Evolutionary conservation across 352 stramenopile species (phyloP).

Genomic region (Globisporangium sylvaticum): DNA sequence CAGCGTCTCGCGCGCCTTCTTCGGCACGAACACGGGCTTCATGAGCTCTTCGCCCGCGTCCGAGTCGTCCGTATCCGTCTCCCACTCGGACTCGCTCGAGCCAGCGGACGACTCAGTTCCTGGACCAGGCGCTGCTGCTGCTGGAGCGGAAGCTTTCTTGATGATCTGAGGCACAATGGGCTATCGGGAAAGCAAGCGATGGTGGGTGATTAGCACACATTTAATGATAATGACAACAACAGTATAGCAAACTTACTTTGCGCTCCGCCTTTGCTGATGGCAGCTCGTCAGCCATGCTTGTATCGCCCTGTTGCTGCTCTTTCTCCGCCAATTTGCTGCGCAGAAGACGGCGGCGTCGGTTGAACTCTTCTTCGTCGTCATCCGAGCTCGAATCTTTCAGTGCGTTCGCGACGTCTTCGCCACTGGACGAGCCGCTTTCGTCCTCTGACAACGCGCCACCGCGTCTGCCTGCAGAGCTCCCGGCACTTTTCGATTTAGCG

Average conservation of each 20-base stretch:
- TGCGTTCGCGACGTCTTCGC: slow-evolving; percentile 38
- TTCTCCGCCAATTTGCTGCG: slow-evolving; percentile 54
- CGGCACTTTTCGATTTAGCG: slow-evolving; percentile 3
- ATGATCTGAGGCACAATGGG: slow-evolving; percentile 35
- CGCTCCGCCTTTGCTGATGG: not conserved
- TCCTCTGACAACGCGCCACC: slow-evolving; percentile 4
- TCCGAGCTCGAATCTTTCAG: slow-evolving; percentile 77
- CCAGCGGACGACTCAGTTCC: slow-evolving; percentile 38
- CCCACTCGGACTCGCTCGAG: slow-evolving; percentile 64
- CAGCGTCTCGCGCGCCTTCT: slow-evolving; percentile 83
- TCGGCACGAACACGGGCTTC: slow-evolving; percentile 91
- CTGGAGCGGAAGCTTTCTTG: slow-evolving; percentile 17
- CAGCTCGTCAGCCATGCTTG: not conserved
- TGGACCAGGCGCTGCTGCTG: not conserved
- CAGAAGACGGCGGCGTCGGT: slow-evolving; percentile 54
- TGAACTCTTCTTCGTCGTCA: slow-evolving; percentile 69
- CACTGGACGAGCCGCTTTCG: slow-evolving; percentile 20
- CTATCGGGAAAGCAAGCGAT: slow-evolving; percentile 10
- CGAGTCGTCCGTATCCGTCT: slow-evolving; percentile 80
- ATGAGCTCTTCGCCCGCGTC: slow-evolving; percentile 71
- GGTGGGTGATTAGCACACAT: not conserved
- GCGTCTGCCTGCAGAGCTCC: not conserved
- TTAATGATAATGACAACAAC: not conserved
- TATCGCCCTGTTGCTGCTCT: slow-evolving; percentile 17
- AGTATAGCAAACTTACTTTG: not conserved